Evolutionary conservation across 495 filamentous ascomycete species (phyloP).

Genomic region (Aspergillus ellipticus): DNA sequence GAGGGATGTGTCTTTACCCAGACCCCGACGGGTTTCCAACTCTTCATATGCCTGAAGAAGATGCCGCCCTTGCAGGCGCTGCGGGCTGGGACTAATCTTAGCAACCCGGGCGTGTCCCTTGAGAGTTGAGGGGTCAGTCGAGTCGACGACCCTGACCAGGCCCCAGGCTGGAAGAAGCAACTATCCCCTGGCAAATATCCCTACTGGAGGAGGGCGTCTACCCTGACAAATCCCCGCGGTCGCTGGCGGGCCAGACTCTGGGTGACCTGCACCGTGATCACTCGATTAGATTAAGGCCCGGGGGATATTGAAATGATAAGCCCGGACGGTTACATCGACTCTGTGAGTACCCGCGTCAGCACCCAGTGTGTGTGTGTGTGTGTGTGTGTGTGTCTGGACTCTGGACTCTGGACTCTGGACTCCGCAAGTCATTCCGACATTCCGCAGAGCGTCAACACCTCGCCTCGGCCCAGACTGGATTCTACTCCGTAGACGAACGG

Average conservation of each 20-base stretch:
- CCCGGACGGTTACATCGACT: conserved; percentile 1
- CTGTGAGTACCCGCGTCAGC: conserved; percentile 1
- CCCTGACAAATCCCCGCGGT: not conserved
- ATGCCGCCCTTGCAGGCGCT: not conserved
- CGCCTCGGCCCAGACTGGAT: too few species aligned
- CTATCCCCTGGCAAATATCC: not conserved
- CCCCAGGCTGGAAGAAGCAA: too few species aligned
- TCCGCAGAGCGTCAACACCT: too few species aligned
- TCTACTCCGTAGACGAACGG: too few species aligned
- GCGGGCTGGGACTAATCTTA: conserved; percentile 3
- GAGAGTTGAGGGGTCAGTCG: too few species aligned
- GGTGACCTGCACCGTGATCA: conserved; percentile 3
- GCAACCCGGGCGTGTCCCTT: not conserved
- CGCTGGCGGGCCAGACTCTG: not conserved
- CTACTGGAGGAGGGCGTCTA: not conserved
- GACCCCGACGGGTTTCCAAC: not conserved
- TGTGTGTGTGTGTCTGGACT: too few species aligned
- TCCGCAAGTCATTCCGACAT: not conserved
- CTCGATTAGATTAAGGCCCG: conserved; percentile 5
- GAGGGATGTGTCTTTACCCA: not conserved
- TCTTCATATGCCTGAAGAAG: not conserved
- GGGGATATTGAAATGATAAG: not conserved
- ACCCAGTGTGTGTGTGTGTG: too few species aligned
- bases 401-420: not conserved
- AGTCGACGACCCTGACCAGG: too few species aligned